Evolutionary conservation across 2,329 filamentous ascomycete genomes (phyloP), one percentile per base, ranked within the genome.

Genomic region (Colletotrichum eremochloae): DNA sequence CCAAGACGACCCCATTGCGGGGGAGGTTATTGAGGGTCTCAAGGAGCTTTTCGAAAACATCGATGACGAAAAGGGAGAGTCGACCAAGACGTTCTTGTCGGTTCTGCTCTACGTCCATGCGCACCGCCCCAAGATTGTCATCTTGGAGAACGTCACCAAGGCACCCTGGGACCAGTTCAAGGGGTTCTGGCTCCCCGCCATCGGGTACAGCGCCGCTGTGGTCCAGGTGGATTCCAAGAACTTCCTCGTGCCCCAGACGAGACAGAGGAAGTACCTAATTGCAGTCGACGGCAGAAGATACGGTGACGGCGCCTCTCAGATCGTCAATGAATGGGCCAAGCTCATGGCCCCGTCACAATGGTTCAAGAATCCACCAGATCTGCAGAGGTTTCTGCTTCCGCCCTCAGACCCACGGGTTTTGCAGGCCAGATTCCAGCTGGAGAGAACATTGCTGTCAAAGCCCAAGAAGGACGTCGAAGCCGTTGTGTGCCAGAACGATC

Each of bases 191-290:
- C 82, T 85, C 56, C 78, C 78, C 3, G 76, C 76, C n/a, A 74
- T 90, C 48, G 88, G 84, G 2, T 96, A 95, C 75, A 78, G 84
- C 2, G 86, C 86, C 0, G 77, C 78, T 0, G 85, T 84, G 60
- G 74, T 84, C 0, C 82, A 81, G 5, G 81, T 93, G 0, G 92
- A 95, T 76, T 92, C 90, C 0, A 94, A 94, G 77, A 81, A 92
- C 3, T 94, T 87, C 75, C 93, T 94, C 71, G 81, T 95, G 0
- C 94, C 94, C 0, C 93, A 96, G 66, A 94, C 91, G 0, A 84
- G 91, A 1, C 80, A 83, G 52, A 84, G 91, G 44, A 87, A 86
- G 1, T 93, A 93, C 76, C 83, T 91, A 74, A 76, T 92, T 40
- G 88, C 86, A 18, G 77, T 92, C n/a, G 83, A 88, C 68, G 80